Percentiles rank a stretch among this genome's conserved stretches.
These are phyloP conservation scores for Aureobasidium zeae DNA, from an alignment of 2,329 filamentous ascomycete species.

Conservation along the genomic window DNA sequence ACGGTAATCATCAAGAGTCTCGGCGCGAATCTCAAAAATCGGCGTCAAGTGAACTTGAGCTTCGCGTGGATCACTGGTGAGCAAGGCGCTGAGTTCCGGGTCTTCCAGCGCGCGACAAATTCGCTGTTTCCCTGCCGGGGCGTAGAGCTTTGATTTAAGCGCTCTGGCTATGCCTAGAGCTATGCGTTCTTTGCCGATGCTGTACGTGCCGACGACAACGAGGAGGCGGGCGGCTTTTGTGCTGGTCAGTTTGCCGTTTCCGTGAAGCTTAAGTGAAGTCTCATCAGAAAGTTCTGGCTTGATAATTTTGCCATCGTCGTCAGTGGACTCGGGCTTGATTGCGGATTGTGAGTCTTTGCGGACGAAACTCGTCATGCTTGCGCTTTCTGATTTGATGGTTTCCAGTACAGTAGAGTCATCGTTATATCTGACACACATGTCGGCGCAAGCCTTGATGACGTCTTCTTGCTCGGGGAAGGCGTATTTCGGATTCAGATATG, in stretches of 20 bases:
- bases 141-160: slow-evolving; percentile 80
- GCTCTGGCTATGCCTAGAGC: slow-evolving; percentile 86
- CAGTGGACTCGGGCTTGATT: slow-evolving; percentile 33
- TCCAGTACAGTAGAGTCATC: slow-evolving; percentile 52
- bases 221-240: slow-evolving; percentile 57
- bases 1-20: slow-evolving; percentile 85
- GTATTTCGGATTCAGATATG: slow-evolving; percentile 91
- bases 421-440: slow-evolving; percentile 72
- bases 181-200: slow-evolving; percentile 94
- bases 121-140: slow-evolving; percentile 69
- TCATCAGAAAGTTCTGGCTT: slow-evolving; percentile 34
- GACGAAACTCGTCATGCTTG: slow-evolving; percentile 56
- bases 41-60: slow-evolving; percentile 98
- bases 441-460: slow-evolving; percentile 78
- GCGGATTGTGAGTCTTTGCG: slow-evolving; percentile 35
- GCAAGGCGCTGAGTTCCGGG: slow-evolving; percentile 62
- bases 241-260: slow-evolving; percentile 26
- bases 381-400: slow-evolving; percentile 43
- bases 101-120: slow-evolving; percentile 82
- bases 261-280: slow-evolving; percentile 19
- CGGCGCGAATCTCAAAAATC: slow-evolving; percentile 83
- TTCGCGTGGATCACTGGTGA: slow-evolving; percentile 71
- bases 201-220: slow-evolving; percentile 92
- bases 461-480: slow-evolving; percentile 83
- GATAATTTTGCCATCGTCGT: slow-evolving; percentile 27